Base-by-base conservation (phyloP, 1,139 yeast genomes). In the Hansenula sp. region DNA sequence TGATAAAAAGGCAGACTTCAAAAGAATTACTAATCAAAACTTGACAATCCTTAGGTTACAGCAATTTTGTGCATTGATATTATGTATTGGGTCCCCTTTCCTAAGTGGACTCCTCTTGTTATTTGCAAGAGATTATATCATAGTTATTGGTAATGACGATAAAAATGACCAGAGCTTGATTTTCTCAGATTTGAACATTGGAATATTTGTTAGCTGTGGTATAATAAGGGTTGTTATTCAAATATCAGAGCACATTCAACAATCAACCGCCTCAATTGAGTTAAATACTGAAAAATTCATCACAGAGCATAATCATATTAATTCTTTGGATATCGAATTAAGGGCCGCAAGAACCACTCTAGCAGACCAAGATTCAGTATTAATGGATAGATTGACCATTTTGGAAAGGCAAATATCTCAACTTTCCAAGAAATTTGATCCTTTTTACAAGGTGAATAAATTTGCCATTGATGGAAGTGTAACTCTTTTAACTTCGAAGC, bases 181-280 rank as follows among this genome's bases (percentile, higher is more conserved):
- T 19, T 48, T 52, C 19, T 46, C 52, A 2, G 51, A 52, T 33
- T 32, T 52, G 24, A 52, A 52, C 38, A 49, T 52, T 43, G 54
- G 52, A 2, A 43, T 52, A 4, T 52, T 52, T 35, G 46, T 49
- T 7, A 46, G 51, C 17, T 49, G 51, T 43, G 55, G 55, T 0
- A 17, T 52, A 13, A 38, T 50, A 3, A 40, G 55, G 24, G 46
- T 52, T 12, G 28, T 52, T 4, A 49, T 52, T 10, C 54, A 50
- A 28, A 27, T 49, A 2, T 46, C 53, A 3, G 51, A 52, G 19
- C 49, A 48, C 33, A 33, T 52, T 11, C 55, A 52, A 36, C 40
- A 24, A 36, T 44, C 53, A 4, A 52, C 55, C 4, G 51, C 54
- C 1, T 41, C 46, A 1, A 46, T 52, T 31, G 53, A 50, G 18